Evolutionary conservation across 345 rosid species (phyloP), one percentile per base, ranked within the genome.

Genomic region (Punica granatum): DNA sequence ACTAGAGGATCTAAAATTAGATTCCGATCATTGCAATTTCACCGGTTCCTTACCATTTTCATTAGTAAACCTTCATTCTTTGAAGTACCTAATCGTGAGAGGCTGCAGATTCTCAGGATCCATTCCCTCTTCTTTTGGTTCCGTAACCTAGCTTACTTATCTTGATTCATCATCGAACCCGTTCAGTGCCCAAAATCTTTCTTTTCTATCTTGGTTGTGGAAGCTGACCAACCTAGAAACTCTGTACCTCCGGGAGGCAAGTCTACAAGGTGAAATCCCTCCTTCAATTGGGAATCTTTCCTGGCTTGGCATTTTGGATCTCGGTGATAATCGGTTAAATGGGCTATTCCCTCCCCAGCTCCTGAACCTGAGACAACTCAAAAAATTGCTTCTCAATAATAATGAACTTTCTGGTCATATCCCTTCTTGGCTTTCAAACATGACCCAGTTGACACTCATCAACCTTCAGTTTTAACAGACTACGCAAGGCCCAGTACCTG

Each of bases 401-500:
- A 76, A 76, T 28, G 37, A 39, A 60, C 21, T 76, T 0, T n/a
- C 58, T 6, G 76, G 75, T 31, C 64, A 21, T 0, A 39, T 72
- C 0, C 63, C 79, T 1, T 46, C 49, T 54, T 43, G 67, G 41
- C 33, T 67, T 2, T 7, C 28, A 30, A 74, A 74, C 25, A 65
- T 76, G 33, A 76, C 76, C 9, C 39, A 3, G 9, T 23, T 76
- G 3, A 10, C 10, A n/a, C 0, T 0, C 0, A 0, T 5, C 74
- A 14, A 37, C 15, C 51, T 65, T 77, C 25, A 0, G 26, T 0
- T 0, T 0, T 0, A 80, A 77, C 30, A 25, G 64, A 16, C 68
- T 77, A 15, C n/a, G n/a, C 28, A 53, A 0, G 72, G 81, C 8
- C 6, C 54, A 32, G 54, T 80, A 14, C 75, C 77, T 35, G 6